phyloP scores from a whole-genome alignment of 1,139 yeast genomes.

The Sugiyamaella xylanicola region DNA sequence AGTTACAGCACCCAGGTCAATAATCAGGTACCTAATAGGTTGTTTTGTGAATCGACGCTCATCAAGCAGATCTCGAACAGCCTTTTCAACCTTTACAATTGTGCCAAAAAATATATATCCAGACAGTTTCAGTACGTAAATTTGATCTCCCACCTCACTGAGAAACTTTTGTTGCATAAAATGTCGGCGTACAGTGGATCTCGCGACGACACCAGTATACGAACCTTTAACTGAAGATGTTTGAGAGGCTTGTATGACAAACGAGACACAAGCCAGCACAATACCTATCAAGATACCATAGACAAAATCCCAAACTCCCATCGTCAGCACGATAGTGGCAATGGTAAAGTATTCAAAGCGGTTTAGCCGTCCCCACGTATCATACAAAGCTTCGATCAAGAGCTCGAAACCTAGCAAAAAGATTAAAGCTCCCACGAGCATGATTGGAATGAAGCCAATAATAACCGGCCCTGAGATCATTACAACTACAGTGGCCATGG shows the following conservation, averaged over 20 bases:
- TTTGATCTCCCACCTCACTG: constrained; percentile 85
- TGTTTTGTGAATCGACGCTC: constrained; percentile 50
- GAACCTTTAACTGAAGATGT: constrained; percentile 79
- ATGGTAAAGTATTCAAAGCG: constrained; percentile 83
- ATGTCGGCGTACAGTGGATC: constrained; percentile 91
- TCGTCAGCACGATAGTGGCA: constrained; percentile 77
- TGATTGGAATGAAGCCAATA: constrained; percentile 92
- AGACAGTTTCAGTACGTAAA: constrained; percentile 80
- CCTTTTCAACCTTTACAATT: constrained; percentile 83
- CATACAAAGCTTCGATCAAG: constrained; percentile 79
- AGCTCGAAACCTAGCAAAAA: constrained; percentile 89
- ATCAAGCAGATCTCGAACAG: constrained; percentile 68
- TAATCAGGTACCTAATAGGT: constrained; percentile 74
- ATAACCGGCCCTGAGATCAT: constrained; percentile 89
- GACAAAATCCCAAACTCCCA: constrained; percentile 97
- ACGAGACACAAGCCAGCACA: constrained; percentile 85
- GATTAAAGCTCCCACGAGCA: constrained; percentile 92
- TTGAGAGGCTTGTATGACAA: constrained; percentile 87
- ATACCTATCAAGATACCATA: constrained; percentile 90
- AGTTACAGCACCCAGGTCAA: constrained; percentile 82
- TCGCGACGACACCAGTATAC: constrained; percentile 84
- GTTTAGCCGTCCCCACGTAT: constrained; percentile 76
- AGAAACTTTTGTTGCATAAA: constrained; percentile 86
- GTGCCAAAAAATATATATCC: constrained; percentile 94
- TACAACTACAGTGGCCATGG: constrained; percentile 73